Evolutionary conservation across 2,329 filamentous ascomycete genomes (phyloP).

Genomic region (Lachnellula cervina): DNA sequence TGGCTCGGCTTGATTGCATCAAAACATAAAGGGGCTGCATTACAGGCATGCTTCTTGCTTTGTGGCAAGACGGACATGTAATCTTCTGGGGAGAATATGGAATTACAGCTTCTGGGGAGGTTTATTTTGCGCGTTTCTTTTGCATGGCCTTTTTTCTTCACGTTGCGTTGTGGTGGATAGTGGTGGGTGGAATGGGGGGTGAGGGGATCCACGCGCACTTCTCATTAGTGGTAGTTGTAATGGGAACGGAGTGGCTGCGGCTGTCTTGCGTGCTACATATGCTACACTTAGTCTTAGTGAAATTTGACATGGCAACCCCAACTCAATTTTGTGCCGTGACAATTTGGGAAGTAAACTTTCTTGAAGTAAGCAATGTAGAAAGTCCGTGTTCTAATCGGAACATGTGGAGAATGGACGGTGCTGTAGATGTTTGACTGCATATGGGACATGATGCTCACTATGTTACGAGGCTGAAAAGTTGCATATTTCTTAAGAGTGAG

Average conservation of each 20-base stretch:
- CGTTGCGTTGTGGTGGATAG: constrained; percentile 5
- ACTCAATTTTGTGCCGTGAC: not conserved
- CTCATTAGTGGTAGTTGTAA: not conserved
- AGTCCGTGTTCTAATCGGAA: too few species aligned
- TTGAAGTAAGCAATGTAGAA: not conserved
- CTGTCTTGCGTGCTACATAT: not conserved
- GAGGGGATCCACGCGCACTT: constrained; percentile 3
- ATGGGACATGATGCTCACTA: too few species aligned
- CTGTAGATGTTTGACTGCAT: too few species aligned
- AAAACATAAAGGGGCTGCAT: not conserved
- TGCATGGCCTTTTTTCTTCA: constrained; percentile 15
- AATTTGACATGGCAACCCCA: not conserved
- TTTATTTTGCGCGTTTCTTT: constrained; percentile 21
- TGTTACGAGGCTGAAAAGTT: too few species aligned
- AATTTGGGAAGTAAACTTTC: not conserved
- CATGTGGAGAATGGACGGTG: too few species aligned
- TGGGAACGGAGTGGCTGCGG: not conserved
- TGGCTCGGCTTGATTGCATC: constrained; percentile 3
- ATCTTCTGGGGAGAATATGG: constrained; percentile 17
- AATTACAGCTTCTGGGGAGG: constrained; percentile 31
- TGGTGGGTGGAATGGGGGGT: not conserved
- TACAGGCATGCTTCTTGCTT: not conserved
- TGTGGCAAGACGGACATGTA: constrained; percentile 8
- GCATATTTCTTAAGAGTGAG: too few species aligned
- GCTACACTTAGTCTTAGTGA: not conserved